Evolutionary conservation across 2,329 filamentous ascomycete species (phyloP), one percentile per base, ranked within the genome.

Genomic region (Cladophialophora yegresii): DNA sequence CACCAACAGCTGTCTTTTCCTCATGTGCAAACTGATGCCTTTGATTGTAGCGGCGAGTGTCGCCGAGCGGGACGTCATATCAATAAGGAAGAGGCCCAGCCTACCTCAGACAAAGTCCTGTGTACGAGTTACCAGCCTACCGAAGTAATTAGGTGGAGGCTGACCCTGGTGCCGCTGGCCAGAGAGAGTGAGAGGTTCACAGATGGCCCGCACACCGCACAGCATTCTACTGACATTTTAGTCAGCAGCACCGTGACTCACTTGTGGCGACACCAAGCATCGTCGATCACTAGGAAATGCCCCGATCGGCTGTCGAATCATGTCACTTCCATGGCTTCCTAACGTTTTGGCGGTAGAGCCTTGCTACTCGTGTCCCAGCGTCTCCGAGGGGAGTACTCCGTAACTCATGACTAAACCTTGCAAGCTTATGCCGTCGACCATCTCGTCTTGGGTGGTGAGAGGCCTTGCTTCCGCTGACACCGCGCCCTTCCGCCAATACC

Each of bases 291-390:
- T 45, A 50, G 33, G 58, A 32, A 54, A 54, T 23, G 30, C n/a
- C 58, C 51, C 33, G 33, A 28, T 23, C n/a, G 28, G 9, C 49
- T 16, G 50, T 22, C 58, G 50, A 61, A 61, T 61, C 58, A 49
- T 16, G 12, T 47, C 13, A 26, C 13, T 28, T 54, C 59, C 26
- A 10, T 26, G 23, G 8, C 28, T 40, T 56, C 50, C 50, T 49
- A 56, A 59, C 49, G 23, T 55, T 64, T 56, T 59, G 51, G 49
- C 32, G 51, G 40, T 49, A 61, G 43, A 64, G 57, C 57, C 57
- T 64, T 55, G 45, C 51, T 33, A 43, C 26, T 28, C 26, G 26
- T 28, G 3, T 60, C 58, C 49, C 50, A 61, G 26, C n/a, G 33
- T 33, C 13, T 61, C 57, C 45, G 62, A 60, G 40, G 45, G 50